A percentile compares a stretch with the other conserved stretches of the same genome.
phyloP scores from a whole-genome alignment of 2,329 filamentous ascomycete genomes.

The Ophiostoma fasciatum region DNA sequence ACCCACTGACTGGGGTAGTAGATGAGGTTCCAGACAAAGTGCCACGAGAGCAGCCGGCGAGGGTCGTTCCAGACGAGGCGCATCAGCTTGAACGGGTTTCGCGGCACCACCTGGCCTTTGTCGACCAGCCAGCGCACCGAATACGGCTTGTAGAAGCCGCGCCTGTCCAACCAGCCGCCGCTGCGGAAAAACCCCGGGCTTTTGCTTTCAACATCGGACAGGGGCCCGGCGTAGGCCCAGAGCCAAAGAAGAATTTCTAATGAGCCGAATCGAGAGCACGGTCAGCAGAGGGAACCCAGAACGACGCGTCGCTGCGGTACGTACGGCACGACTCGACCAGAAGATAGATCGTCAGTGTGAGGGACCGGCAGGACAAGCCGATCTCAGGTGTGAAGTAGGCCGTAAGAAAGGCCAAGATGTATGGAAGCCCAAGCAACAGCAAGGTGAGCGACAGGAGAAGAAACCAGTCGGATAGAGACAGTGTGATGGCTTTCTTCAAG shows the following conservation, averaged over 20 bases:
- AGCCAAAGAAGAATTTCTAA: conserved; percentile 14
- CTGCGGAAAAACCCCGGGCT: conserved; percentile 6
- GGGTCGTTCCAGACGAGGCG: conserved; percentile 1
- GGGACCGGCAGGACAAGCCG: conserved; percentile 14
- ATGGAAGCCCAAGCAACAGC: conserved; percentile 12
- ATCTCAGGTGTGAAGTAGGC: conserved; percentile 13
- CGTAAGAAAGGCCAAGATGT: conserved; percentile 13
- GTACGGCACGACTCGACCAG: conserved; percentile 6
- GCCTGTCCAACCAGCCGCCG: conserved; percentile 12
- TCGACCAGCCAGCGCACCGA: conserved; percentile 8
- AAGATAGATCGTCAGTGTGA: conserved; percentile 13
- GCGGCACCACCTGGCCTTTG: not conserved
- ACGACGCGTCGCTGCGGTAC: not conserved
- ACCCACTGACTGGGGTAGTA: conserved; percentile 10
- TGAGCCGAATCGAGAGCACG: not conserved
- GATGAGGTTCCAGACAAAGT: conserved; percentile 11
- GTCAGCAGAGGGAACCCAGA: not conserved
- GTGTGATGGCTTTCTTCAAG: conserved; percentile 7
- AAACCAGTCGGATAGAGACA: conserved; percentile 11
- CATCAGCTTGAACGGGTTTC: conserved; percentile 1
- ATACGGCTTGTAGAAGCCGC: conserved; percentile 12
- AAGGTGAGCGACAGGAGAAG: conserved; percentile 10
- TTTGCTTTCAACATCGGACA: not conserved
- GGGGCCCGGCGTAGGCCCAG: conserved; percentile 13
- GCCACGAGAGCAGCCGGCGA: conserved; percentile 2